Conservation (phyloP, 176 grass and related monocot species). For the Echinochloa phyllopogon region DNA sequence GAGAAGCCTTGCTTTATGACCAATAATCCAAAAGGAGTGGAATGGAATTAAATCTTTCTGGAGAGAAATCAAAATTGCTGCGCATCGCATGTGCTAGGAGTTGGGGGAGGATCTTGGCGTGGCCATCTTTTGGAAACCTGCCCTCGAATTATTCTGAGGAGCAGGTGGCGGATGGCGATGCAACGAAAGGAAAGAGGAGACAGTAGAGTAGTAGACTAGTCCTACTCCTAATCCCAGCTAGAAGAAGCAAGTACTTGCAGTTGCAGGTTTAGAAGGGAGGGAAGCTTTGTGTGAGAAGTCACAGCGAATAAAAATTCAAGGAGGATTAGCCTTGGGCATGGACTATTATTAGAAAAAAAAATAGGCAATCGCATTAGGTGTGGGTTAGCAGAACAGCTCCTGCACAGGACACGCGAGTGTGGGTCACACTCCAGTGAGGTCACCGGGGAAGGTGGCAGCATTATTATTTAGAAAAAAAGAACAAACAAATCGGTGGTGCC, state of each 20-base stretch:
- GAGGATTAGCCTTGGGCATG: neutral
- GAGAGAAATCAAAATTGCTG: neutral
- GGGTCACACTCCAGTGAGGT: slow-evolving; percentile 20
- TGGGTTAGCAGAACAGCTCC: slow-evolving; percentile 27
- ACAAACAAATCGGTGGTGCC: neutral
- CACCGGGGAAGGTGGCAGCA: slow-evolving; percentile 12
- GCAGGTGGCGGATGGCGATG: slow-evolving; percentile 38
- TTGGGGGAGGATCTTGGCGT: slow-evolving; percentile 42
- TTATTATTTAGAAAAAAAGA: neutral
- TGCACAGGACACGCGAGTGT: slow-evolving; percentile 7
- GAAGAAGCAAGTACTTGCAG: slow-evolving; percentile 15
- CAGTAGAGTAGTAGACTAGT: neutral
- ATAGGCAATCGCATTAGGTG: slow-evolving; percentile 29
- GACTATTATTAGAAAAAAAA: neutral
- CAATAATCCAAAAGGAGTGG: neutral
- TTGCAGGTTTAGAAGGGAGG: slow-evolving; percentile 30
- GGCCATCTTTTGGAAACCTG: neutral
- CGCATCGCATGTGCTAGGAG: neutral
- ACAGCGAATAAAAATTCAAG: neutral
- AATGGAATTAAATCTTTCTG: neutral
- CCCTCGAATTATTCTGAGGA: neutral
- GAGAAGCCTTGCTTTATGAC: neutral
- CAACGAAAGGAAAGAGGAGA: neutral
- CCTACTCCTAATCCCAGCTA: neutral
- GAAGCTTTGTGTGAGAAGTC: slow-evolving; percentile 51